A percentile compares a stretch with the other conserved stretches of the same genome.
Conservation (phyloP, 441 rosid genomes). For the Isatis lusitanica region DNA sequence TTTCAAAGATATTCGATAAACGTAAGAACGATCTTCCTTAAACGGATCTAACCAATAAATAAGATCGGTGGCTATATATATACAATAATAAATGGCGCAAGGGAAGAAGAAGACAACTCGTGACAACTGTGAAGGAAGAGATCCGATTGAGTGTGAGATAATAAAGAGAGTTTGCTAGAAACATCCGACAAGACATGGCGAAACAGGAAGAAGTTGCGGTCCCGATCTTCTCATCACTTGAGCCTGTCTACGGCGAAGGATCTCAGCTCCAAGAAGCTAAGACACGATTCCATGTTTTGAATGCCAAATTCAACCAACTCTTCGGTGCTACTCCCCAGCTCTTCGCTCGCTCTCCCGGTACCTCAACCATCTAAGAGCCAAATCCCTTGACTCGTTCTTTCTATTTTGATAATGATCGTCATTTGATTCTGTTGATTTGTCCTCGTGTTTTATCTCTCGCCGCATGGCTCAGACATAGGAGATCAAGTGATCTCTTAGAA, state of each 20-base stretch:
- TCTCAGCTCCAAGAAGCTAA: constrained; percentile 79
- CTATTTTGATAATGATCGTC: not conserved
- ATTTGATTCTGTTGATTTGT: not conserved
- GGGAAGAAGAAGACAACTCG: not conserved
- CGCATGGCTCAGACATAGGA: not conserved
- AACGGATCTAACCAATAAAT: constrained; percentile 16
- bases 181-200: constrained; percentile 48
- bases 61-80: constrained; percentile 20
- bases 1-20: not conserved
- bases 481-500: not conserved
- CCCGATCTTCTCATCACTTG: constrained; percentile 62
- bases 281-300: constrained; percentile 62
- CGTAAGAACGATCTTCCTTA: constrained; percentile 15
- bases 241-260: constrained; percentile 67
- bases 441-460: not conserved
- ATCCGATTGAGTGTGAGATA: not conserved
- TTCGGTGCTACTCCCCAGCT: constrained; percentile 67
- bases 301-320: constrained; percentile 55
- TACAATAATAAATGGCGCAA: not conserved
- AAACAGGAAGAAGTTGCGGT: constrained; percentile 64
- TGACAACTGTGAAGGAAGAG: constrained; percentile 20
- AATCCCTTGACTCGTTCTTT: not conserved
- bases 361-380: not conserved
- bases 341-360: constrained; percentile 92
- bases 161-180: not conserved